A percentile compares a stretch with the other conserved stretches of the same genome.
Conservation (phyloP, 768 basidiomycete genomes). For the Leccinum variicolor region DNA sequence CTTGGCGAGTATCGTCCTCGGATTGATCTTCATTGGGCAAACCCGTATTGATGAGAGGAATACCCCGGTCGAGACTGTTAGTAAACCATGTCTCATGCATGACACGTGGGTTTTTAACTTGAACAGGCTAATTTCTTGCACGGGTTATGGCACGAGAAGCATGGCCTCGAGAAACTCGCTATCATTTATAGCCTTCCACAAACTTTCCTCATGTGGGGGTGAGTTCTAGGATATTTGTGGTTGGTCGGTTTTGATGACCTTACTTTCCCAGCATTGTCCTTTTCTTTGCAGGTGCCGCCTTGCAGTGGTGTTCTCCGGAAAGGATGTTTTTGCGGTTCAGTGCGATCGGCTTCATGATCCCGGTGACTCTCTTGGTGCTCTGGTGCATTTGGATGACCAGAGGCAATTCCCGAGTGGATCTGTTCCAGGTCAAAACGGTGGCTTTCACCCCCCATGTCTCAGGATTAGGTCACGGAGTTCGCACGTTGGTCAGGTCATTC, state of each 20-base stretch:
- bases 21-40: slow-evolving; percentile 40
- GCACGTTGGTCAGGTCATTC: not conserved
- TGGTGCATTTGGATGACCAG: slow-evolving; percentile 40
- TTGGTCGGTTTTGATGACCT: not conserved
- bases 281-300: slow-evolving; percentile 24
- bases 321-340: slow-evolving; percentile 13
- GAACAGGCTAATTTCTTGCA: slow-evolving; percentile 13
- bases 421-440: not conserved
- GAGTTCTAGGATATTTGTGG: slow-evolving; percentile 20
- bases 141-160: slow-evolving; percentile 20
- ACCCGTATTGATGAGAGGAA: slow-evolving; percentile 33
- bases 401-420: not conserved
- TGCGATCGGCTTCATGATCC: slow-evolving; percentile 29
- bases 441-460: not conserved
- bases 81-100: slow-evolving; percentile 32
- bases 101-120: not conserved
- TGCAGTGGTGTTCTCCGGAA: slow-evolving; percentile 23
- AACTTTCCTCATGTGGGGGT: slow-evolving; percentile 59
- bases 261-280: slow-evolving; percentile 21
- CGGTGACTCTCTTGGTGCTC: slow-evolving; percentile 32
- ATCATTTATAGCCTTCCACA: slow-evolving; percentile 54
- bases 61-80: slow-evolving; percentile 9
- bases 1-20: slow-evolving; percentile 41
- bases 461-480: not conserved
- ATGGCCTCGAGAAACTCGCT: slow-evolving; percentile 49